These are phyloP conservation scores for Neopestalotiopsis rosae DNA, from an alignment of 2,329 filamentous ascomycete species.

Conservation along the genomic window DNA sequence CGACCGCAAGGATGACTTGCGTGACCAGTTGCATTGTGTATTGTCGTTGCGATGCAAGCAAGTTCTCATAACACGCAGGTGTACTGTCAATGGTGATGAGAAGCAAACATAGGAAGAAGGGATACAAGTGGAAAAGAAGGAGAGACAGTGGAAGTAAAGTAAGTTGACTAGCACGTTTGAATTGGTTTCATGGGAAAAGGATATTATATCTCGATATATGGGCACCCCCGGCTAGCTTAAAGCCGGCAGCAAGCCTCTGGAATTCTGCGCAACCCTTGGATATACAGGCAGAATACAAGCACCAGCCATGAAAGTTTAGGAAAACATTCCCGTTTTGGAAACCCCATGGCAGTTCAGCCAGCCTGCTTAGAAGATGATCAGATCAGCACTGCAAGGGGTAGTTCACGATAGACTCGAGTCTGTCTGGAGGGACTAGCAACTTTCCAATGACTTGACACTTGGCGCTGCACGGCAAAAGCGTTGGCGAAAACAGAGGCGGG, in stretches of 20 bases:
- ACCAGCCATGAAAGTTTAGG: background rate
- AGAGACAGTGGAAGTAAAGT: background rate
- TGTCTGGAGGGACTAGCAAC: slow-evolving; percentile 3
- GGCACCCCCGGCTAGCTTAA: background rate
- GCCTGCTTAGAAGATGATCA: background rate
- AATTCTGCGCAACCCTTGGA: background rate
- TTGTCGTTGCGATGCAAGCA: background rate
- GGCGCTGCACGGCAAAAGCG: background rate
- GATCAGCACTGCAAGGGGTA: slow-evolving; percentile 6
- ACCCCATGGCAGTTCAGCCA: background rate
- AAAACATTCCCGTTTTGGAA: slow-evolving; percentile 8
- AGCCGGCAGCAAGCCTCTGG: background rate
- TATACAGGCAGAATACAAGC: background rate
- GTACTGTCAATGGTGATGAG: background rate
- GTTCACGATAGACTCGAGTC: slow-evolving; percentile 2
- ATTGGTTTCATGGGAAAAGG: slow-evolving; percentile 2
- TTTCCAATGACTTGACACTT: background rate
- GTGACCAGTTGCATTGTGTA: slow-evolving; percentile 34
- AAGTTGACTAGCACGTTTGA: background rate
- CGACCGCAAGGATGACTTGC: slow-evolving; percentile 25
- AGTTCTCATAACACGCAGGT: slow-evolving; percentile 4
- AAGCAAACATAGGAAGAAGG: background rate
- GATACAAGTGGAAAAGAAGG: background rate
- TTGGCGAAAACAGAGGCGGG: background rate
- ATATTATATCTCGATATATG: background rate